Base-by-base conservation (phyloP, 306 rosid species). In the Quercus engelmannii region DNA sequence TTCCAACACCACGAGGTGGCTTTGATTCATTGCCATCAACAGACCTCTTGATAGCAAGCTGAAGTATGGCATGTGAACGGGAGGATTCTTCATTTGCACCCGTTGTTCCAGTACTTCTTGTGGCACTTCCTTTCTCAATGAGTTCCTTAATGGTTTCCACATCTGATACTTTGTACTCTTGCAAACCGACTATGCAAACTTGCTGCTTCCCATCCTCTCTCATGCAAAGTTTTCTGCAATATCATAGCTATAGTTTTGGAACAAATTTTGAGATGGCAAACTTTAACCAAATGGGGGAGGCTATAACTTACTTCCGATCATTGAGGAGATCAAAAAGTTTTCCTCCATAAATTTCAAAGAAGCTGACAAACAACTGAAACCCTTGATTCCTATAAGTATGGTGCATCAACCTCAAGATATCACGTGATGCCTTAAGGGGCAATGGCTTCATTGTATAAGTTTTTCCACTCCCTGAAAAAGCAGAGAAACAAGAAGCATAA, bases 71-170 rank as follows among this genome's bases (percentile, higher is more conserved):
- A 85, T 96, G 99, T 51, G 99, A 96, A 41, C 99, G 94, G 35
- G 99, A 96, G 61, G 99, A 96, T 88, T 96, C 99, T 83, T 96
- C 99, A 79, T 96, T 96, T 79, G 99, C 99, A 77, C 99, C 99
- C 0, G 99, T 96, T 61, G 98, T 96, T 65, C 99, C 99, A 4
- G 97, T 96, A 81, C 94, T 96, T 89, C 99, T 93, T 10, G 98
- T 83, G 85, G 93, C 87, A 89, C 51, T 96, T 76, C 99, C 99
- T 84, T 65, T 96, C 89, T 96, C 99, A 82, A 96, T 96, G 81
- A 96, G 87, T 62, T 96, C 99, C 84, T 87, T 90, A 80, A 96
- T 96, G 79, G 92, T 89, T 85, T 96, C 99, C 38, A 96, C 99
- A 85, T 96, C 99, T 3, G 97, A 87, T 30, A 96, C 99, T 77